Percentiles rank a stretch among this genome's conserved stretches.
These are phyloP conservation scores for Penicillium brasilianum DNA, from an alignment of 2,329 filamentous ascomycete genomes.

Conservation along the genomic window DNA sequence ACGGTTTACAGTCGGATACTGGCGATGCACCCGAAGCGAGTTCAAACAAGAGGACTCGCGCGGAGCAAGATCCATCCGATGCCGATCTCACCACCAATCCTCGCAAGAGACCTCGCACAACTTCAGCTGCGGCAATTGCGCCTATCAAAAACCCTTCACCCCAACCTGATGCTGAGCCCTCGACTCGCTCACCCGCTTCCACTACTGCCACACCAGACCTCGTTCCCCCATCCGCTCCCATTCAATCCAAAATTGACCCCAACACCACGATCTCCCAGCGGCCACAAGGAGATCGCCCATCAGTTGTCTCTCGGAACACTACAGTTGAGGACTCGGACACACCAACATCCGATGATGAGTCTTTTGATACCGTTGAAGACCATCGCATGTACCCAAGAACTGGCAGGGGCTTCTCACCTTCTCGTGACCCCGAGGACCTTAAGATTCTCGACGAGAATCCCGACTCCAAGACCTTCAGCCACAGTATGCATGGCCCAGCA, in stretches of 20 bases:
- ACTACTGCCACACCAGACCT: no score
- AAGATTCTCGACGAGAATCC: conserved; percentile 67
- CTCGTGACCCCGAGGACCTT: conserved; percentile 63
- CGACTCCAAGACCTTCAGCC: conserved; percentile 61
- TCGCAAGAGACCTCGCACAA: conserved; percentile 7
- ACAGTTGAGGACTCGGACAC: conserved; percentile 35
- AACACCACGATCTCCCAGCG: not conserved
- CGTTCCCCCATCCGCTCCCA: not conserved
- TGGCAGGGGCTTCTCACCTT: conserved; percentile 64
- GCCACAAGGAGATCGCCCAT: not conserved
- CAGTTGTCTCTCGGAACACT: conserved; percentile 4
- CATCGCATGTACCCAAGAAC: conserved; percentile 67
- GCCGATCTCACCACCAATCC: not conserved
- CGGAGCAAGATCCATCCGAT: conserved; percentile 14
- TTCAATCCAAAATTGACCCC: not conserved
- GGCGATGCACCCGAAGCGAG: not conserved
- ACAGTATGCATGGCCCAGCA: conserved; percentile 44
- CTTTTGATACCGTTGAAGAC: conserved; percentile 55
- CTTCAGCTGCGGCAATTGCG: conserved; percentile 3
- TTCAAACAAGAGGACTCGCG: conserved; percentile 16
- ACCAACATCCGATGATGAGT: conserved; percentile 40
- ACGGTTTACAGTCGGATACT: not conserved
- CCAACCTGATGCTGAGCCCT: not conserved
- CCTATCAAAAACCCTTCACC: not conserved
- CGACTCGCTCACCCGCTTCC: not conserved